Base-by-base conservation (phyloP, 208 protist genomes). In the Crithidia acanthocephali region DNA sequence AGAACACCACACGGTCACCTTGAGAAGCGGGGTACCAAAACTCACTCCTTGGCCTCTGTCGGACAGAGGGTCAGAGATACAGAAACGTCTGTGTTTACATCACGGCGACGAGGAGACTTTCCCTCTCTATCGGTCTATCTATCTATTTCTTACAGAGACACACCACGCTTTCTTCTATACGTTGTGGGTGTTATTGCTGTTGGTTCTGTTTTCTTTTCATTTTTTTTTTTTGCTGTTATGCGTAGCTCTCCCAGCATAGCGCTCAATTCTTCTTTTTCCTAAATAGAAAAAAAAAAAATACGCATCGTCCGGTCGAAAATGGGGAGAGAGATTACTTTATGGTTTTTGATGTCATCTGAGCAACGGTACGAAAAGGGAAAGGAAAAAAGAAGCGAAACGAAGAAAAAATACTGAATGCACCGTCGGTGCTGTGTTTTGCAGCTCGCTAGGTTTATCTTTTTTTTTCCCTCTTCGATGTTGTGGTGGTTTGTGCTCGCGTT, bases 261-360 rank as follows among this genome's bases (percentile, higher is more conserved):
- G 44, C 7, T 65, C 16, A 25, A 11, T 35, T 30, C 2, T 50
- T 63, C n/a, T 27, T 65, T 50, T 40, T 40, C 35, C 30, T 47
- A 62, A 4, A 7, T 44, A 28, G 11, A 16, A 71, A 62, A 67
- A 55, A 53, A 58, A 56, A 53, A 44, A 51, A 0, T 33, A 32
- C 18, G 44, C 44, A n/a, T 48, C 44, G 18, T 48, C 44, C 44
- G 44, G 44, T 48, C 16, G 22, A 53, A 28, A 53, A 53, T 5
- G 22, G 48, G 48, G 48, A 48, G 18, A 48, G 22, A 67, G 18
- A 37, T 42, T 67, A 67, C n/a, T 23, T 55, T 47, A 53, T 33
- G 47, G 22, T 67, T 56, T 64, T 67, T 56, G 25, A 47, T 64
- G 35, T 73, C 51, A 55, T 63, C 56, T 45, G 11, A 45, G 32